Evolutionary conservation across 2,329 filamentous ascomycete genomes (phyloP).

Genomic region (Macrophomina phaseolina): DNA sequence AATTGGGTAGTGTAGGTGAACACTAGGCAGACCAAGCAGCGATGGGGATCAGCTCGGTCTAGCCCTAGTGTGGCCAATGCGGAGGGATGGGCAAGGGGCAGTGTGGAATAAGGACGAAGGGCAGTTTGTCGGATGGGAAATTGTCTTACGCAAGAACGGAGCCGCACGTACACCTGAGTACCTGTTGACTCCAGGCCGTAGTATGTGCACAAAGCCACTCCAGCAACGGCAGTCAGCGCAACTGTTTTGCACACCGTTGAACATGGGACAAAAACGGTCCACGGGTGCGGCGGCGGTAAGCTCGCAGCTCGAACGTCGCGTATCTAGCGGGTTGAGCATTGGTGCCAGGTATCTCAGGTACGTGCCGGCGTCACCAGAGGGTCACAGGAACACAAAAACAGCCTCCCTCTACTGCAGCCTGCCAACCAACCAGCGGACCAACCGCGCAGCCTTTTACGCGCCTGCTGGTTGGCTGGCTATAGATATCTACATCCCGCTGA

Average conservation of each 20-base stretch:
- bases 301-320: background rate
- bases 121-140: background rate
- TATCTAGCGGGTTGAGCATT: too few relatives aligned
- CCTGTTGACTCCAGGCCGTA: background rate
- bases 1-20: too few relatives aligned
- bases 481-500: slow-evolving; percentile 4
- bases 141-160: slow-evolving; percentile 1
- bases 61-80: background rate
- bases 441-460: background rate
- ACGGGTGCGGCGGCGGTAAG: background rate
- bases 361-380: background rate
- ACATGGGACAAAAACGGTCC: background rate
- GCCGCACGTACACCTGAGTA: slow-evolving; percentile 3
- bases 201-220: background rate
- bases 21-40: background rate
- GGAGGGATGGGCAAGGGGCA: background rate
- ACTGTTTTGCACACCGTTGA: background rate
- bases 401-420: background rate
- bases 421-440: background rate
- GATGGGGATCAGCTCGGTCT: background rate
- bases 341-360: background rate
- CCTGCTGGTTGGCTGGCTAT: background rate
- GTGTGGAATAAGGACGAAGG: background rate
- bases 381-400: background rate
- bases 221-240: background rate